These are phyloP conservation scores for Colletotrichum plurivorum DNA, from an alignment of 2,329 filamentous ascomycete genomes.

Conservation along the genomic window DNA sequence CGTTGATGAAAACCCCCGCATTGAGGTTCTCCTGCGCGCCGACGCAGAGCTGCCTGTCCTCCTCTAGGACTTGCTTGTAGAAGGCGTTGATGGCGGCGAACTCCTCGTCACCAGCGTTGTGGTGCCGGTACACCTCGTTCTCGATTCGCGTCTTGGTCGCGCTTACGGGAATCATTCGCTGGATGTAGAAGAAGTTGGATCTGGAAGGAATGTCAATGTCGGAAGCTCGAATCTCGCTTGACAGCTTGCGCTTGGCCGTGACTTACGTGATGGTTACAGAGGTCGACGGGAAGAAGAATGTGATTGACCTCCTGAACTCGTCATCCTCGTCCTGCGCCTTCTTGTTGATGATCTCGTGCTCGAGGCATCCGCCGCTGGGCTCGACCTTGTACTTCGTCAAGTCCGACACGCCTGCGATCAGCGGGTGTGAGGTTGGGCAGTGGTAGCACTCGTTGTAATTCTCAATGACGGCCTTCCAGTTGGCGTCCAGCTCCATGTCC, in stretches of 20 bases:
- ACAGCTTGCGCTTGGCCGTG: slow-evolving; percentile 20
- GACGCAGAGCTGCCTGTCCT: slow-evolving; percentile 66
- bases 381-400: slow-evolving; percentile 59
- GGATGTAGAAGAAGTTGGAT: slow-evolving; percentile 65
- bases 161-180: slow-evolving; percentile 63
- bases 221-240: slow-evolving; percentile 55
- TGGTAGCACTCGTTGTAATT: slow-evolving; percentile 67
- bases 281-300: slow-evolving; percentile 30
- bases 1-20: slow-evolving; percentile 64
- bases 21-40: slow-evolving; percentile 65
- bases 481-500: slow-evolving; percentile 52
- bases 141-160: slow-evolving; percentile 59
- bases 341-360: slow-evolving; percentile 55
- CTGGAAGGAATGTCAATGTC: slow-evolving; percentile 55
- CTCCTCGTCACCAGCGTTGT: slow-evolving; percentile 59
- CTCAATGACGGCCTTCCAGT: slow-evolving; percentile 59
- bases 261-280: slow-evolving; percentile 49
- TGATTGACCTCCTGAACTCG: slow-evolving; percentile 33
- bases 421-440: slow-evolving; percentile 63
- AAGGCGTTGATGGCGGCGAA: slow-evolving; percentile 62
- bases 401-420: slow-evolving; percentile 59
- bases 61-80: slow-evolving; percentile 65
- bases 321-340: slow-evolving; percentile 51
- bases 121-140: slow-evolving; percentile 67
- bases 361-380: slow-evolving; percentile 50